phyloP scores from a whole-genome alignment of 2,329 filamentous ascomycete species.

The Onygena corvina region DNA sequence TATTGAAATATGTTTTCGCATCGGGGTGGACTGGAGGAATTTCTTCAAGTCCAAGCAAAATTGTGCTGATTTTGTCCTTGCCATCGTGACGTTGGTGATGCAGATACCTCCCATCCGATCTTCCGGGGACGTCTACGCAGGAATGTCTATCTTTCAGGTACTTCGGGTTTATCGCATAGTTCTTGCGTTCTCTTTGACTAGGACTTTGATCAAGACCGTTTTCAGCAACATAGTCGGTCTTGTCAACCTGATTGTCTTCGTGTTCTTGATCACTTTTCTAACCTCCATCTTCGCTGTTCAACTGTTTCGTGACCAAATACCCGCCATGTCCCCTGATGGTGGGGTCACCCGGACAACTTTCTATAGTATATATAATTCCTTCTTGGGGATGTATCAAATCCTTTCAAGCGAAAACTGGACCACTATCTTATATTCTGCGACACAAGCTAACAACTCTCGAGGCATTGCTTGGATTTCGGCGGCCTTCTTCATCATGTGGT shows the following conservation, averaged over 20 bases:
- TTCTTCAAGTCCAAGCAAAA: slow-evolving; percentile 68
- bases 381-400: slow-evolving; percentile 95
- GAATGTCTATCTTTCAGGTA: slow-evolving; percentile 88
- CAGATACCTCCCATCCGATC: slow-evolving; percentile 68
- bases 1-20: slow-evolving; percentile 68
- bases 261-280: slow-evolving; percentile 89
- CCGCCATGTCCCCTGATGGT: slow-evolving; percentile 48
- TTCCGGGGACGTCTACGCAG: slow-evolving; percentile 62
- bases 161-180: slow-evolving; percentile 85
- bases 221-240: slow-evolving; percentile 87
- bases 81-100: slow-evolving; percentile 70
- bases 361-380: slow-evolving; percentile 84
- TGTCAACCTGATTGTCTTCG: slow-evolving; percentile 86
- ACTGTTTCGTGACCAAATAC: slow-evolving; percentile 79
- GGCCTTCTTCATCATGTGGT: slow-evolving; percentile 86
- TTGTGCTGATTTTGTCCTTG: slow-evolving; percentile 66
- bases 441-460: slow-evolving; percentile 50
- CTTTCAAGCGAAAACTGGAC: slow-evolving; percentile 97
- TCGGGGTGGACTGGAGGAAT: slow-evolving; percentile 63
- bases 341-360: slow-evolving; percentile 62
- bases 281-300: slow-evolving; percentile 88
- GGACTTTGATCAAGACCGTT: slow-evolving; percentile 73
- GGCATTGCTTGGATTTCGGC: slow-evolving; percentile 87
- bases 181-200: slow-evolving; percentile 73
- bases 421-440: slow-evolving; percentile 68